Percentiles rank a stretch among this genome's conserved stretches.
These are phyloP conservation scores for Penicillium verhagenii DNA, from an alignment of 495 filamentous ascomycete species.

Conservation along the genomic window DNA sequence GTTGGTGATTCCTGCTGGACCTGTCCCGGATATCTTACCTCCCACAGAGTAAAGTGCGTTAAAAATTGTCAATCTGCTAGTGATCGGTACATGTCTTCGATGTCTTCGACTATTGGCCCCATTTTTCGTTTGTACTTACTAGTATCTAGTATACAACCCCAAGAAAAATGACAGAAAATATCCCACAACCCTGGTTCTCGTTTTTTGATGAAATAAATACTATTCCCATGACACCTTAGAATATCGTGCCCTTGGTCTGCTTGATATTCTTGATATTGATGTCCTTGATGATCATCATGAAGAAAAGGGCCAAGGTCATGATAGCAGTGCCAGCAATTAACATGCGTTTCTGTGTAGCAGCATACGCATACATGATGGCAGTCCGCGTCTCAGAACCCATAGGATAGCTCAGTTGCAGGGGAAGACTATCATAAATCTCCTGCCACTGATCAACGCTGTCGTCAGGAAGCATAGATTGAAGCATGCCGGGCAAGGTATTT, in stretches of 20 bases:
- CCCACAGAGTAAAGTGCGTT: constrained; percentile 12
- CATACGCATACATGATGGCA: constrained; percentile 56
- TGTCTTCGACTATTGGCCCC: no score
- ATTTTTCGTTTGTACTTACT: no score
- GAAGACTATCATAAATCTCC: constrained; percentile 52
- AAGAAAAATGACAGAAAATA: no score
- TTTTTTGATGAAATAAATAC: no score
- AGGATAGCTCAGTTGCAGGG: constrained; percentile 50
- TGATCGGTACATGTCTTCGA: no score
- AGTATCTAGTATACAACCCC: background rate
- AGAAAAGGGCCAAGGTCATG: constrained; percentile 29
- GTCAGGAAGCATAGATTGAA: constrained; percentile 38
- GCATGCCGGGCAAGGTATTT: constrained; percentile 51
- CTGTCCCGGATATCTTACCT: constrained; percentile 58
- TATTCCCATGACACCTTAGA: constrained; percentile 9
- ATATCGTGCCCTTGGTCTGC: constrained; percentile 20
- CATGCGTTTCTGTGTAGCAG: constrained; percentile 45
- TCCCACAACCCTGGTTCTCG: no score
- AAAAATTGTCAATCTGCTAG: no score
- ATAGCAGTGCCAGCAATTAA: constrained; percentile 31
- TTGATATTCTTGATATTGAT: constrained; percentile 19
- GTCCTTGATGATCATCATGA: constrained; percentile 27
- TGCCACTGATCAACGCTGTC: constrained; percentile 11
- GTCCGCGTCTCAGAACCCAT: constrained; percentile 45
- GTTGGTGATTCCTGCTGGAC: constrained; percentile 58